A percentile compares a stretch with the other conserved stretches of the same genome.
phyloP scores from a whole-genome alignment of 495 filamentous ascomycete genomes.

The Parmelia sp. region DNA sequence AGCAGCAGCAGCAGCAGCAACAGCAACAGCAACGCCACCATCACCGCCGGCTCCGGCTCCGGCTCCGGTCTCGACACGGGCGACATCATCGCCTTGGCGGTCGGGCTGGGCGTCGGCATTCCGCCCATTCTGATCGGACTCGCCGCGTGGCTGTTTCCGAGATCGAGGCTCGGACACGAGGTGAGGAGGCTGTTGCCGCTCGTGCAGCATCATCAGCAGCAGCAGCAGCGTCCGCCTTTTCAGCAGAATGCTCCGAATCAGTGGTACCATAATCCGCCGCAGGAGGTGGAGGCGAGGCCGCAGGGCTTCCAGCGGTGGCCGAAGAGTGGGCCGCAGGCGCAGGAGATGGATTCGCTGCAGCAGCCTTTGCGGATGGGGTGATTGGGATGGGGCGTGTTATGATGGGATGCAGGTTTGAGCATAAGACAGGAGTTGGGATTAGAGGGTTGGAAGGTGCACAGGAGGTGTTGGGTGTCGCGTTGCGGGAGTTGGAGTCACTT shows the following conservation, averaged over 20 bases:
- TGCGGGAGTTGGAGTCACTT: too few relatives aligned
- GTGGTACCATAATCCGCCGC: neutral
- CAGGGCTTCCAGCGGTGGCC: neutral
- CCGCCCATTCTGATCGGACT: neutral
- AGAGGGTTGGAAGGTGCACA: too few relatives aligned
- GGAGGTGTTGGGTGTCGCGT: too few relatives aligned
- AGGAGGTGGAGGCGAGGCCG: neutral
- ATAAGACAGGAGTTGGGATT: too few relatives aligned
- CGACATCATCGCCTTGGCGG: constrained; percentile 1
- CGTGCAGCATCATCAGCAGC: neutral
- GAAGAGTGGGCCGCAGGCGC: neutral
- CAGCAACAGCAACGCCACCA: neutral
- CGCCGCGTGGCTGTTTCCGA: too few relatives aligned
- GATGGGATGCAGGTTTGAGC: too few relatives aligned
- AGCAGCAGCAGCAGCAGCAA: neutral
- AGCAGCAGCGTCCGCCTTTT: neutral
- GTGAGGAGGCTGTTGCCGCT: neutral
- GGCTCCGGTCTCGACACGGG: neutral
- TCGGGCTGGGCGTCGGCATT: constrained; percentile 2
- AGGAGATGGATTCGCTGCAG: neutral
- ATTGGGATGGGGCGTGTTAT: neutral
- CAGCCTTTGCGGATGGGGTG: neutral
- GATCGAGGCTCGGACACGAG: too few relatives aligned
- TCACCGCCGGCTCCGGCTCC: neutral
- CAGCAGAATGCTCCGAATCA: neutral